Evolutionary conservation across 1,284 basidiomycete genomes (phyloP), one percentile per base, ranked within the genome.

Genomic region (Ceratobasidium sp.): DNA sequence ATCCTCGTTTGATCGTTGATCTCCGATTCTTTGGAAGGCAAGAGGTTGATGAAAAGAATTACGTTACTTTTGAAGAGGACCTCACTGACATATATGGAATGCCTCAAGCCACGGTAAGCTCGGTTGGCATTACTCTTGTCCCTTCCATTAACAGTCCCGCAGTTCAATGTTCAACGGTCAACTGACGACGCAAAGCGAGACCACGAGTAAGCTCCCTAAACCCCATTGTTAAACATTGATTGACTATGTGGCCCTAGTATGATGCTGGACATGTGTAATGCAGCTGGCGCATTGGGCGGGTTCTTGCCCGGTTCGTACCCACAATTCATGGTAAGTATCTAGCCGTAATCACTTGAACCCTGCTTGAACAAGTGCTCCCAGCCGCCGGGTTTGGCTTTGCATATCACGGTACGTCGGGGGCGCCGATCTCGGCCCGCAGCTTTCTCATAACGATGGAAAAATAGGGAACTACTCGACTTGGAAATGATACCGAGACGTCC

Each of bases 71-170:
- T 71, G 70, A 74, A 56, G 55, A 69, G 10, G 29, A 68, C 38
- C 34, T 72, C 54, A 72, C 72, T 12, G 79, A 80, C 58, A 71
- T 70, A 4, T 79, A 77, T 69, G 77, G 75, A n/a, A 78, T 80
- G 78, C 79, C 79, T 32, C 79, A 80, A 71, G 75, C 78, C 15
- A 80, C 79, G 27, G 31, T 22, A 35, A 50, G 43, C 60, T 29
- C 25, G 65, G 40, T 58, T 34, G 62, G 72, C 17, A 74, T 77
- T 69, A 76, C 72, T 71, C 43, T 65, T 70, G 69, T 5, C 62
- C 53, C 57, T 74, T 54, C 53, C 50, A 53, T 29, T 64, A 42
- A 69, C 76, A 91, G 93, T 95, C 15, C 12, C 3, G 31, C 13
- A 67, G 64, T 67, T 67, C 31, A 20, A 55, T 25, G 64, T 67